Evolutionary conservation across 1,284 basidiomycete genomes (phyloP).

Genomic region (Chalciporus sp.): DNA sequence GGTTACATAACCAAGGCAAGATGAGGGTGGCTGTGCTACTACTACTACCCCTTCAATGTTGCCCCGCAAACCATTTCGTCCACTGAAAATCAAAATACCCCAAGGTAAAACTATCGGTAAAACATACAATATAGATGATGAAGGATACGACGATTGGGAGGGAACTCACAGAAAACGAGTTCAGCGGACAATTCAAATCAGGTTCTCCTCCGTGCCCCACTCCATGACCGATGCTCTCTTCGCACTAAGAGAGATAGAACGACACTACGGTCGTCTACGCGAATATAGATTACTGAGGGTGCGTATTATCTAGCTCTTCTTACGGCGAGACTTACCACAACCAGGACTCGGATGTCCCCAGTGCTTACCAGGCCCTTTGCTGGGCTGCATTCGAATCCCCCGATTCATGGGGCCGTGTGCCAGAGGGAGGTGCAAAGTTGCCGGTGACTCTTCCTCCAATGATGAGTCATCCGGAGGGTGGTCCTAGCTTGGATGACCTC

Average conservation of each 20-base stretch:
- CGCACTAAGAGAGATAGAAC: conserved; percentile 55
- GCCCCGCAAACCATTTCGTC: neutral
- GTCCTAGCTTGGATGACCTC: conserved; percentile 39
- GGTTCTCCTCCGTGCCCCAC: conserved; percentile 30
- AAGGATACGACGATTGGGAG: conserved; percentile 22
- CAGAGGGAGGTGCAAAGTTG: conserved; percentile 28
- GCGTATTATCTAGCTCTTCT: conserved; percentile 21
- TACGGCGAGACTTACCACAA: neutral
- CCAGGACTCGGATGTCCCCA: conserved; percentile 50
- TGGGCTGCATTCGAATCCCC: conserved; percentile 47
- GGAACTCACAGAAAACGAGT: conserved; percentile 1
- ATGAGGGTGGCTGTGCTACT: conserved; percentile 19
- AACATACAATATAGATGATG: conserved; percentile 27
- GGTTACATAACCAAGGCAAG: conserved; percentile 24
- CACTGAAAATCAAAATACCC: neutral
- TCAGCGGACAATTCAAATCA: conserved; percentile 37
- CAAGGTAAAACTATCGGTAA: conserved; percentile 6
- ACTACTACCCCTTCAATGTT: conserved; percentile 19
- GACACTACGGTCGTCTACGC: conserved; percentile 53
- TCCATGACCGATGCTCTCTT: conserved; percentile 50
- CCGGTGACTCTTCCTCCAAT: conserved; percentile 22
- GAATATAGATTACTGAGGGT: conserved; percentile 52
- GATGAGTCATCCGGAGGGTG: conserved; percentile 30
- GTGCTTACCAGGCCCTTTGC: conserved; percentile 43
- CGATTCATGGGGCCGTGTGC: conserved; percentile 39